These are phyloP conservation scores for Claviceps arundinis DNA, from an alignment of 2,329 filamentous ascomycete species.

Conservation along the genomic window DNA sequence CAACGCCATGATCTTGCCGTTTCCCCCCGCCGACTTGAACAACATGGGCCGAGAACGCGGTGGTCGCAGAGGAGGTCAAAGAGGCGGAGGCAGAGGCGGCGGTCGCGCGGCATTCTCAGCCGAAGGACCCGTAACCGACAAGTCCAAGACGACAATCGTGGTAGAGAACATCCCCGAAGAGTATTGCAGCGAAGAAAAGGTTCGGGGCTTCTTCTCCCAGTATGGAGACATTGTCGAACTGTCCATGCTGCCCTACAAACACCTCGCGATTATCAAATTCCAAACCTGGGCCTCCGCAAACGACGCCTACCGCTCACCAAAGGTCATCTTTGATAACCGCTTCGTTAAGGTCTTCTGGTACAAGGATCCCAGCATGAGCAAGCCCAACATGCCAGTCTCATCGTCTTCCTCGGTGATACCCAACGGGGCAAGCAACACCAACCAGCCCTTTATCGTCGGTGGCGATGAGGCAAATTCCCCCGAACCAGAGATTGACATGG, in stretches of 20 bases:
- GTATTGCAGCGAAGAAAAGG: constrained; percentile 48
- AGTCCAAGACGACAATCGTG: constrained; percentile 53
- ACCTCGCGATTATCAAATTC: constrained; percentile 57
- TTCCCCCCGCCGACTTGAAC: constrained; percentile 9
- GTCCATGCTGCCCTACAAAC: constrained; percentile 51
- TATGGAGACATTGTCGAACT: constrained; percentile 56
- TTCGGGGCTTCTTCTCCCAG: constrained; percentile 56
- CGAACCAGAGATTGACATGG: constrained; percentile 47
- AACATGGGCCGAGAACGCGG: constrained; percentile 18
- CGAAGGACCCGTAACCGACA: constrained; percentile 49
- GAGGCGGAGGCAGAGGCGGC: constrained; percentile 22
- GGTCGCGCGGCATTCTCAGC: constrained; percentile 48
- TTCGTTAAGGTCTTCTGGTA: constrained; percentile 80
- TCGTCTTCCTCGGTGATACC: constrained; percentile 12
- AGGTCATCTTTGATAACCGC: constrained; percentile 71
- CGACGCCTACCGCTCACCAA: constrained; percentile 61
- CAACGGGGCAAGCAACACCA: constrained; percentile 12
- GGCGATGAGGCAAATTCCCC: too few species aligned
- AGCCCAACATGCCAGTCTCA: constrained; percentile 15
- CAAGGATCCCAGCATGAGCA: constrained; percentile 35
- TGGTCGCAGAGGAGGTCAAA: constrained; percentile 21
- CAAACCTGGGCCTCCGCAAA: constrained; percentile 52
- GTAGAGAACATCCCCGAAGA: constrained; percentile 68
- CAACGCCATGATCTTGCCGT: constrained; percentile 14
- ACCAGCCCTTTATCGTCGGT: constrained; percentile 15